Evolutionary conservation across 805 yeast genomes (phyloP).

Genomic region (Lipomyces yamanashiensis): DNA sequence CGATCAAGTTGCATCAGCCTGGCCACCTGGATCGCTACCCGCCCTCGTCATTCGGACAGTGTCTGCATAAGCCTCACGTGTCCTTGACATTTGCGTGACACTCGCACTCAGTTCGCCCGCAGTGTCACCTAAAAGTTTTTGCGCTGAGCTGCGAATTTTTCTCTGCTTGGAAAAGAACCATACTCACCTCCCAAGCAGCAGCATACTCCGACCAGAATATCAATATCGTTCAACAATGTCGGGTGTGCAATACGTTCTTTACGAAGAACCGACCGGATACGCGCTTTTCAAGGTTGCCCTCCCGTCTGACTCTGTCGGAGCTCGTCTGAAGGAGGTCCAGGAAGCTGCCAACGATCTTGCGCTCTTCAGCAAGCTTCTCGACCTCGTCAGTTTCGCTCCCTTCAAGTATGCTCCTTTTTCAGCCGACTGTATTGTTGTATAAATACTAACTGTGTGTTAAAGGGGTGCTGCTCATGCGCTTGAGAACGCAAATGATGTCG

Average conservation of each 20-base stretch:
- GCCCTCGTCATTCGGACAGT: not conserved
- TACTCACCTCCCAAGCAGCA: not conserved
- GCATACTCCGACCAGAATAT: not conserved
- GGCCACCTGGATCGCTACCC: no score
- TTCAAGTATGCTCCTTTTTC: conserved; percentile 59
- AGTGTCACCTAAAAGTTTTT: conserved; percentile 12
- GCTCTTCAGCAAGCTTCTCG: conserved; percentile 88
- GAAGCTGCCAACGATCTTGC: conserved; percentile 83
- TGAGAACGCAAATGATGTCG: conserved; percentile 96
- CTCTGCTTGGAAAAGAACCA: not conserved
- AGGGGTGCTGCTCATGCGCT: conserved; percentile 97
- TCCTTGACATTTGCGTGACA: not conserved
- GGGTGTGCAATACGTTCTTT: conserved; percentile 74
- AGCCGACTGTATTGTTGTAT: no score
- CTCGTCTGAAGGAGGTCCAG: conserved; percentile 92
- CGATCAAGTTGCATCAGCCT: no score
- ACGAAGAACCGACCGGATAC: conserved; percentile 98
- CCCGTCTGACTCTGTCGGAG: conserved; percentile 93
- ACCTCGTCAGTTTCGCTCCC: conserved; percentile 93
- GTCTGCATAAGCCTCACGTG: not conserved
- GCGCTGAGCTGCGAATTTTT: conserved; percentile 5
- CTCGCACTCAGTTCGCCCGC: not conserved
- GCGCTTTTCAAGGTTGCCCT: conserved; percentile 92
- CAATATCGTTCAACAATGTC: conserved; percentile 1
- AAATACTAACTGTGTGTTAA: not conserved